Conservation (phyloP, 2,329 filamentous ascomycete species). For the Zymoseptoria ardabiliae region DNA sequence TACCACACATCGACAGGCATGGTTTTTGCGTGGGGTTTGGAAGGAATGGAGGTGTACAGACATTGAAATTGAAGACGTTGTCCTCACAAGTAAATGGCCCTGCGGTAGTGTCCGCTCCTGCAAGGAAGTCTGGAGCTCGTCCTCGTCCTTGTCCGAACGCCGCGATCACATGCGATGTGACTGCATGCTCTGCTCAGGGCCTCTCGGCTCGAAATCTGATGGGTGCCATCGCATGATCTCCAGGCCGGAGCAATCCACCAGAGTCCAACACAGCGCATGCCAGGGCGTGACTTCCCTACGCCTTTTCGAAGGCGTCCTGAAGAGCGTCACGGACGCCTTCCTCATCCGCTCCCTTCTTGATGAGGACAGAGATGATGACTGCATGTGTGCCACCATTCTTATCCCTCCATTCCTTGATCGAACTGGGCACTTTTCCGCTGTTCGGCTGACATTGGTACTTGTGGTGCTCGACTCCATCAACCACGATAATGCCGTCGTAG, state of each 20-base stretch:
- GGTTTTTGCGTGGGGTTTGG: background rate
- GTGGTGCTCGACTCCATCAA: conserved; percentile 5
- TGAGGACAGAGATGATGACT: conserved; percentile 17
- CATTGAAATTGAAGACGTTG: background rate
- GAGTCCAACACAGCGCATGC: too few species aligned
- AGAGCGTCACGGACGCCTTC: conserved; percentile 5
- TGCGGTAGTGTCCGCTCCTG: too few species aligned
- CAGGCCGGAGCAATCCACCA: too few species aligned
- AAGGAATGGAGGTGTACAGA: background rate
- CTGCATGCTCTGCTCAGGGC: too few species aligned
- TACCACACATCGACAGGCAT: background rate
- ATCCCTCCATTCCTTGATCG: conserved; percentile 23
- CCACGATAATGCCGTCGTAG: background rate
- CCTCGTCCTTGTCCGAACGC: too few species aligned
- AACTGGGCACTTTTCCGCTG: conserved; percentile 24
- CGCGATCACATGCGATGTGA: too few species aligned
- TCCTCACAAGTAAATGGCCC: too few species aligned
- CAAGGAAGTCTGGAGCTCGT: too few species aligned
- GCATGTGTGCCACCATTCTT: conserved; percentile 27
- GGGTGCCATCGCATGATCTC: too few species aligned
- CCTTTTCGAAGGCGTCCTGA: too few species aligned
- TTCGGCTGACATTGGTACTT: conserved; percentile 28
- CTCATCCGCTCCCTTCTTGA: conserved; percentile 16
- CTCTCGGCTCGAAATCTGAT: too few species aligned
- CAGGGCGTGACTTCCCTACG: too few species aligned